Percentiles rank a stretch among this genome's conserved stretches.
Evolutionary conservation across 352 stramenopile species (phyloP).

Genomic region (Pythium brassicae): DNA sequence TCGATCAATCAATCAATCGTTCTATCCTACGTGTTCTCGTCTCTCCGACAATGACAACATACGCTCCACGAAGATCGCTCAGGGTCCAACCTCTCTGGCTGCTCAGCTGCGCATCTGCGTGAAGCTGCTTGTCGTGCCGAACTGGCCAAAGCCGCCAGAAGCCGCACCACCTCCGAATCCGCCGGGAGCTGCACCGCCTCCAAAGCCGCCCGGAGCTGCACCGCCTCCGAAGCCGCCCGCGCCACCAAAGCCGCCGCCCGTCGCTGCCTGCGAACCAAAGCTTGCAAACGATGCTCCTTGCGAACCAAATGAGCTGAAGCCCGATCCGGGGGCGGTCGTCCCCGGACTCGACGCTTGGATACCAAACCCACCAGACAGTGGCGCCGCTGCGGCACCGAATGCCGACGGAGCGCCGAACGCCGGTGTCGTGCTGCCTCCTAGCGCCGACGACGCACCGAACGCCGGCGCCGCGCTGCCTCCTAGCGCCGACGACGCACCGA

Average conservation of each 20-base stretch:
- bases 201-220: slow-evolving; percentile 17
- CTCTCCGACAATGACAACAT: no score
- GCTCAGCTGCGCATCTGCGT: slow-evolving; percentile 21
- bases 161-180: no score
- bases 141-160: background rate
- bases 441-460: slow-evolving; percentile 45
- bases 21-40: background rate
- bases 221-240: slow-evolving; percentile 13
- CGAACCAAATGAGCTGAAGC: slow-evolving; percentile 40
- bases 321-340: slow-evolving; percentile 17
- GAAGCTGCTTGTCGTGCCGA: slow-evolving; percentile 28
- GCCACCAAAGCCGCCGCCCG: slow-evolving; percentile 16
- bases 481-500: slow-evolving; percentile 26
- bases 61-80: no score
- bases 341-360: slow-evolving; percentile 10
- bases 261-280: slow-evolving; percentile 20
- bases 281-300: slow-evolving; percentile 35
- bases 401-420: slow-evolving; percentile 14
- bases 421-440: slow-evolving; percentile 25
- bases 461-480: slow-evolving; percentile 25
- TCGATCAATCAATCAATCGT: no score
- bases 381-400: slow-evolving; percentile 6
- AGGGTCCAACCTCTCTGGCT: background rate
- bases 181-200: slow-evolving; percentile 47
- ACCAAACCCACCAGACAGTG: slow-evolving; percentile 4